phyloP scores from a whole-genome alignment of 2,329 filamentous ascomycete species.

The Trichoderma sp. region DNA sequence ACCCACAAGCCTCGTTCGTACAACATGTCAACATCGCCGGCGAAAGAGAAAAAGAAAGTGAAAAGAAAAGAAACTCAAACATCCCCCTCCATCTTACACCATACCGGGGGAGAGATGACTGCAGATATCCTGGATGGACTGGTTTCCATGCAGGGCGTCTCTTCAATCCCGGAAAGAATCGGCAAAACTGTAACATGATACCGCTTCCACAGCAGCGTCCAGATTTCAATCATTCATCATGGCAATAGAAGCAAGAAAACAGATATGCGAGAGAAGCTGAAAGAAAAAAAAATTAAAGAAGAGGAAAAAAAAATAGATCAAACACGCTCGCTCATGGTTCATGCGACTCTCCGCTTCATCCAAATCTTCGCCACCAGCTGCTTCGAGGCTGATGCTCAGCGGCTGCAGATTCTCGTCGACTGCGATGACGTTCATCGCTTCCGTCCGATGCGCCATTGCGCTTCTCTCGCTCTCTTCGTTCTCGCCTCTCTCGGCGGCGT shows the following conservation, averaged over 20 bases:
- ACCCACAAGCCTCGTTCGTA: slow-evolving; percentile 4
- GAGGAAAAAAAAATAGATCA: background rate
- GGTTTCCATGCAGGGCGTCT: background rate
- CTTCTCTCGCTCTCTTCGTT: slow-evolving; percentile 39
- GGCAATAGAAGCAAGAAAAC: background rate
- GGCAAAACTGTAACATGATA: slow-evolving; percentile 5
- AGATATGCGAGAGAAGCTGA: background rate
- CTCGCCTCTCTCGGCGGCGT: slow-evolving; percentile 43
- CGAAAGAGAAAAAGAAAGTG: background rate
- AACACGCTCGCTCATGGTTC: slow-evolving; percentile 13
- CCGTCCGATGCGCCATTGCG: slow-evolving; percentile 40
- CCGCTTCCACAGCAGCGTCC: background rate
- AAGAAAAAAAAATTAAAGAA: background rate
- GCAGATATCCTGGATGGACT: slow-evolving; percentile 6
- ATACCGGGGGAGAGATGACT: background rate
- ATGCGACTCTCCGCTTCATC: slow-evolving; percentile 27
- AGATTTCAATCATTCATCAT: background rate
- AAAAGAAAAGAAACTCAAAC: background rate
- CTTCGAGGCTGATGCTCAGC: slow-evolving; percentile 50
- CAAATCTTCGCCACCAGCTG: slow-evolving; percentile 61
- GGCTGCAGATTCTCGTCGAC: slow-evolving; percentile 41
- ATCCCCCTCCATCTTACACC: slow-evolving; percentile 1
- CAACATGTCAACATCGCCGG: background rate
- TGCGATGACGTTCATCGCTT: slow-evolving; percentile 45
- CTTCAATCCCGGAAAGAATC: background rate